A percentile compares a stretch with the other conserved stretches of the same genome.
phyloP scores from a whole-genome alignment of 176 grass and related monocot genomes.

The Stipa capillata region DNA sequence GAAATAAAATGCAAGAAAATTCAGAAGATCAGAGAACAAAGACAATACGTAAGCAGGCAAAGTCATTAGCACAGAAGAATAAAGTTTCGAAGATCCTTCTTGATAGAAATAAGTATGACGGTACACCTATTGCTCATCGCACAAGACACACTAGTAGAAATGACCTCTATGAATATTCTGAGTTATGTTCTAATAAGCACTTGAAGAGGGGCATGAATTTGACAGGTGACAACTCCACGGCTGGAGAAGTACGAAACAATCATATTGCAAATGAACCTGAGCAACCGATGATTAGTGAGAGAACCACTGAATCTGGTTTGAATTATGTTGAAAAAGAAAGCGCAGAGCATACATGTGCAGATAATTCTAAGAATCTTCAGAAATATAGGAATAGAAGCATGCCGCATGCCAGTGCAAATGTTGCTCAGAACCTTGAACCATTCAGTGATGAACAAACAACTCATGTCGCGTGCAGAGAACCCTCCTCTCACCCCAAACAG shows the following conservation, averaged over 20 bases:
- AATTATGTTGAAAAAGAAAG: slow-evolving; percentile 26
- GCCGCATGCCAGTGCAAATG: background rate
- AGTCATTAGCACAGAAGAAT: slow-evolving; percentile 22
- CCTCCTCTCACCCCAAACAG: slow-evolving; percentile 22
- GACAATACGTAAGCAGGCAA: slow-evolving; percentile 32
- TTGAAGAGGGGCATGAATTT: slow-evolving; percentile 12
- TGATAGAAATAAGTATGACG: slow-evolving; percentile 36
- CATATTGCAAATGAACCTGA: background rate
- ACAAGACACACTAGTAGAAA: slow-evolving; percentile 33
- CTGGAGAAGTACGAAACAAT: slow-evolving; percentile 17
- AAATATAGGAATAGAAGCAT: background rate
- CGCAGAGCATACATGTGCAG: background rate
- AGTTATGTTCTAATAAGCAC: slow-evolving; percentile 29
- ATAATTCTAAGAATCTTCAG: slow-evolving; percentile 18
- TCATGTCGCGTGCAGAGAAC: slow-evolving; percentile 1
- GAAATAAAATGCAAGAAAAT: slow-evolving; percentile 13
- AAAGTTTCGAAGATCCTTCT: slow-evolving; percentile 20
- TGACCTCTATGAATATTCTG: slow-evolving; percentile 15
- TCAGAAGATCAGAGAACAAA: slow-evolving; percentile 18
- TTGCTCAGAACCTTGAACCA: slow-evolving; percentile 12
- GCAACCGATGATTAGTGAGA: background rate
- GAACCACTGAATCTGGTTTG: background rate
- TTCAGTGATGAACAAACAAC: slow-evolving; percentile 12
- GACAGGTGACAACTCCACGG: background rate
- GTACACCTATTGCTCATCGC: slow-evolving; percentile 28